These are phyloP conservation scores for Groenewaldozyma salmanticensis DNA, from an alignment of 805 yeast species.

Conservation along the genomic window DNA sequence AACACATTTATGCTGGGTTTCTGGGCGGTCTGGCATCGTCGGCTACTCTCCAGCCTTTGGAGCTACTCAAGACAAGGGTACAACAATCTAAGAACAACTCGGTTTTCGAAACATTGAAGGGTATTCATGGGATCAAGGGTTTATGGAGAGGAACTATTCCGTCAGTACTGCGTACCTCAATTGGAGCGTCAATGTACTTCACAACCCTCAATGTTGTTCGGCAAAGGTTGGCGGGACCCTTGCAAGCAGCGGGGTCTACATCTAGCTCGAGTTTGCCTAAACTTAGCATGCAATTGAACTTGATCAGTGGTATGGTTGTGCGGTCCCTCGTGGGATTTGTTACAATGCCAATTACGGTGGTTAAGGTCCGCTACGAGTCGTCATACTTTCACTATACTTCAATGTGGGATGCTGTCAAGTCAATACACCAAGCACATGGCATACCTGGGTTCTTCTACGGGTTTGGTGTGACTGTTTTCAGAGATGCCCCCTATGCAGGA, in stretches of 20 bases:
- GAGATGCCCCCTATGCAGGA: slow-evolving; percentile 98
- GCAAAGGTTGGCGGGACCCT: no score
- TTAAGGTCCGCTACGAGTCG: slow-evolving; percentile 86
- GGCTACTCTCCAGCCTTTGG: slow-evolving; percentile 76
- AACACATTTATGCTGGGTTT: slow-evolving; percentile 71
- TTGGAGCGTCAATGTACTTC: slow-evolving; percentile 83
- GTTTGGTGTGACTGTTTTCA: slow-evolving; percentile 69
- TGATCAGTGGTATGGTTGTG: slow-evolving; percentile 66
- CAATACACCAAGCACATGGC: slow-evolving; percentile 46
- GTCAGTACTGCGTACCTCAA: slow-evolving; percentile 77
- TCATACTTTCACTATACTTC: slow-evolving; percentile 62
- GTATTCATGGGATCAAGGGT: slow-evolving; percentile 26
- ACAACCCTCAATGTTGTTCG: slow-evolving; percentile 60
- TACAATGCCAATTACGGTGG: slow-evolving; percentile 90
- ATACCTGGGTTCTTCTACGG: slow-evolving; percentile 74
- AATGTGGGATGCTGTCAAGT: slow-evolving; percentile 48
- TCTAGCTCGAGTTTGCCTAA: slow-evolving; percentile 43
- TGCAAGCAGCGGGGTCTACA: neutral
- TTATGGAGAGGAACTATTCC: slow-evolving; percentile 95
- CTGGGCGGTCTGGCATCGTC: slow-evolving; percentile 78
- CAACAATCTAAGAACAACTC: slow-evolving; percentile 43
- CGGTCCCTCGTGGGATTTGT: slow-evolving; percentile 74
- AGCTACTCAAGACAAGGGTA: slow-evolving; percentile 75
- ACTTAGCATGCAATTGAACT: slow-evolving; percentile 57
- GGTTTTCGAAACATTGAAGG: slow-evolving; percentile 18